Evolutionary conservation across 495 filamentous ascomycete genomes (phyloP).

Genomic region (Xylaria grammica): DNA sequence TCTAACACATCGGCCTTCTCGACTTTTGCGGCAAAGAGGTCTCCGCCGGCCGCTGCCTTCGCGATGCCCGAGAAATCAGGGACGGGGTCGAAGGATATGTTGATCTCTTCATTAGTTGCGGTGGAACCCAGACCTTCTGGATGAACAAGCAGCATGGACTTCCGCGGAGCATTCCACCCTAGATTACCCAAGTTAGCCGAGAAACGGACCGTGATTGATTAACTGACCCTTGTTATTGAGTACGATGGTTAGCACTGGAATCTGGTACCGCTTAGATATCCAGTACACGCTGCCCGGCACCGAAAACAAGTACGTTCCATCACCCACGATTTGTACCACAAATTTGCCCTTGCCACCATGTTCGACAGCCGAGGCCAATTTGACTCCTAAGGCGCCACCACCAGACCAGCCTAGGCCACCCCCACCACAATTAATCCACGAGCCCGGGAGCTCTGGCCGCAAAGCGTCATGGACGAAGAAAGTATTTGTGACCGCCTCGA

Average conservation of each 20-base stretch:
- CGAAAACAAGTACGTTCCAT: constrained; percentile 88
- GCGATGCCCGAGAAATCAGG: constrained; percentile 94
- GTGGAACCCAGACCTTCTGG: constrained; percentile 79
- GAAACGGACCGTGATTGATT: constrained; percentile 1
- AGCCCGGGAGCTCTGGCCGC: constrained; percentile 75
- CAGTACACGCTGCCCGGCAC: constrained; percentile 93
- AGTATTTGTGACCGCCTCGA: constrained; percentile 90
- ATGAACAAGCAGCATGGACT: constrained; percentile 79
- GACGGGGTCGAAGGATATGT: constrained; percentile 83
- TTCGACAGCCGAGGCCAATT: constrained; percentile 74
- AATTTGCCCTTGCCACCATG: constrained; percentile 75
- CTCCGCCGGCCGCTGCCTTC: constrained; percentile 82
- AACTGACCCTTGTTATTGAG: constrained; percentile 84
- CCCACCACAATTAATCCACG: constrained; percentile 93
- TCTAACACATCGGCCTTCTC: constrained; percentile 66
- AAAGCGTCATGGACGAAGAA: constrained; percentile 79
- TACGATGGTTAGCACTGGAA: constrained; percentile 88
- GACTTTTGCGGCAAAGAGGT: constrained; percentile 67
- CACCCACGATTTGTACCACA: constrained; percentile 90
- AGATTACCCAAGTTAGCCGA: constrained; percentile 13
- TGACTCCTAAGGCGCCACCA: constrained; percentile 84
- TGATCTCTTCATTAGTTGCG: constrained; percentile 83
- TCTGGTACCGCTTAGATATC: constrained; percentile 84
- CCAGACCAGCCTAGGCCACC: constrained; percentile 97
- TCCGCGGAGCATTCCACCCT: constrained; percentile 87